Evolutionary conservation across 306 rosid species (phyloP), one percentile per base, ranked within the genome.

Genomic region (Prinsepia uniflora): DNA sequence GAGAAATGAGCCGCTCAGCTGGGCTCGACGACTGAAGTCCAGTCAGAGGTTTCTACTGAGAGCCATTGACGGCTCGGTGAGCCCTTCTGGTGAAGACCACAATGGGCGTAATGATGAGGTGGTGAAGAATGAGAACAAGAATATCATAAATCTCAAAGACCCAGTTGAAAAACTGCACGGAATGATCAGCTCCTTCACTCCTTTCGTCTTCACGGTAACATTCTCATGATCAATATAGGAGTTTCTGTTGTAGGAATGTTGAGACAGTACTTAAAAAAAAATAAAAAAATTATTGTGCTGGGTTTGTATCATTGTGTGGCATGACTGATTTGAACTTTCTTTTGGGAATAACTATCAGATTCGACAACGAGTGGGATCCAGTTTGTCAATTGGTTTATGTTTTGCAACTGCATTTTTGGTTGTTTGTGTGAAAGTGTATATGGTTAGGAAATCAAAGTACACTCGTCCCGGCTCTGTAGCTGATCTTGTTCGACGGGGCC

Each of bases 401-500:
- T 63, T 90, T 74, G 92, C 86, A 30, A 70, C 84, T 72, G 82
- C 82, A 56, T 72, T 83, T 70, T 65, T 89, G 77, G 75, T 84
- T 58, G 71, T 80, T 1, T 67, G 66, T 39, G 68, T 85, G 64
- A 83, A 86, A 80, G 72, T 70, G 18, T 81, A 69, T 68, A 71
- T 36, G 19, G 71, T 39, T 60, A 81, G 84, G 85, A 81, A 86
- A 66, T 74, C 84, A 8, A 85, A 82, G 70, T 70, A 79, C 22
- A 75, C 68, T 15, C 88, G 78, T 34, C 87, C 94, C 67, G 98
- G 98, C 71, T 90, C 97, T 19, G 95, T 94, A 0, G 97, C 96
- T 65, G 97, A 94, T 87, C 87, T 94, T 2, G 94, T 94, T 39
- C 79, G 98, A 60, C 97, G 98, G 11, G 98, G 98, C 34, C 98